phyloP scores from a whole-genome alignment of 139 green algal genomes.

The Limnomonas spitsbergensis region DNA sequence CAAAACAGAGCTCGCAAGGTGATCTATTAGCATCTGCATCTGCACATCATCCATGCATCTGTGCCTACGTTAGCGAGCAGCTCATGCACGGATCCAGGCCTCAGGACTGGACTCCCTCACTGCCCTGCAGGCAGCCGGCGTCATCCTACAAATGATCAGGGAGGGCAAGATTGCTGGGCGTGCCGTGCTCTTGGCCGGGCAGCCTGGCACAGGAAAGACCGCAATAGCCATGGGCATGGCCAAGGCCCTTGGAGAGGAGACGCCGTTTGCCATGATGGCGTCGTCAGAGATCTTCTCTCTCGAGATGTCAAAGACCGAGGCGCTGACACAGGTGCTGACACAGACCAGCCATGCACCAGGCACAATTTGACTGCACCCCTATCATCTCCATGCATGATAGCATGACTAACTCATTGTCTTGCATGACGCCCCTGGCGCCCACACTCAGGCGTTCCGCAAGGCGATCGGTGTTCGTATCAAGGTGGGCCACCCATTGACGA shows the following conservation, averaged over 20 bases:
- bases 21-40: too few relatives aligned
- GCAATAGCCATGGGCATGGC: slow-evolving; percentile 97
- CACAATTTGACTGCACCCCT: too few relatives aligned
- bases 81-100: too few relatives aligned
- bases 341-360: background rate
- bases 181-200: slow-evolving; percentile 90
- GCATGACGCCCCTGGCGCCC: too few relatives aligned
- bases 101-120: too few relatives aligned
- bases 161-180: slow-evolving; percentile 94
- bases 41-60: too few relatives aligned
- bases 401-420: background rate
- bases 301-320: slow-evolving; percentile 98
- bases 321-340: slow-evolving; percentile 82
- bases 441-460: slow-evolving; percentile 98
- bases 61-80: too few relatives aligned
- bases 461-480: slow-evolving; percentile 71
- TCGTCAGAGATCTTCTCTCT: slow-evolving; percentile 96
- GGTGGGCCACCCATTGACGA: background rate
- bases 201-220: slow-evolving; percentile 96
- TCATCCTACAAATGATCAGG: slow-evolving; percentile 95
- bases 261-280: slow-evolving; percentile 97
- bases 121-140: slow-evolving; percentile 86
- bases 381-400: background rate
- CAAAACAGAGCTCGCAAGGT: slow-evolving; percentile 87
- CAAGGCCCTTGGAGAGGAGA: slow-evolving; percentile 93